Evolutionary conservation across 306 rosid species (phyloP).

Genomic region (Sophora flavescens): DNA sequence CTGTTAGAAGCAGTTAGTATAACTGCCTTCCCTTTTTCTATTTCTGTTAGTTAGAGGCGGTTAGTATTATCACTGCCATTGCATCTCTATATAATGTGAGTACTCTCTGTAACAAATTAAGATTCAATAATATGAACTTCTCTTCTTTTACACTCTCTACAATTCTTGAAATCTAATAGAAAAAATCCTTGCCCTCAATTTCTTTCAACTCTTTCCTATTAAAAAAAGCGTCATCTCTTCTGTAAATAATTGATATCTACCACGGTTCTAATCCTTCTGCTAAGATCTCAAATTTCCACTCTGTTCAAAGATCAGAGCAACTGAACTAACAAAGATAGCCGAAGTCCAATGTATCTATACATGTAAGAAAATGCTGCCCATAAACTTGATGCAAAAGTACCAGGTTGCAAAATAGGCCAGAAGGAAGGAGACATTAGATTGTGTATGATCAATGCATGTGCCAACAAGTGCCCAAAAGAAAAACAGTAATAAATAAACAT

Average conservation of each 20-base stretch:
- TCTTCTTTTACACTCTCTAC: too few relatives aligned
- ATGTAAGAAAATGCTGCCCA: slow-evolving; percentile 19
- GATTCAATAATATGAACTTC: too few relatives aligned
- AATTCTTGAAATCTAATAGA: too few relatives aligned
- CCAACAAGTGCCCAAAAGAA: background rate
- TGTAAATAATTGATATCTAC: slow-evolving; percentile 21
- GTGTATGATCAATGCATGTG: background rate
- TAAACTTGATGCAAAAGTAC: slow-evolving; percentile 6
- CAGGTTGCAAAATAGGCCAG: background rate
- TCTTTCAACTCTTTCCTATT: background rate
- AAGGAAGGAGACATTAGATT: slow-evolving; percentile 12
- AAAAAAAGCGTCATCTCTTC: background rate
- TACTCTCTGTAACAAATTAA: too few relatives aligned
- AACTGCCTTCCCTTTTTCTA: too few relatives aligned
- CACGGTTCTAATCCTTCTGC: slow-evolving; percentile 3
- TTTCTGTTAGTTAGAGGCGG: too few relatives aligned
- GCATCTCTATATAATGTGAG: too few relatives aligned
- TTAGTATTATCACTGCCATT: too few relatives aligned
- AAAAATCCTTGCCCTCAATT: background rate
- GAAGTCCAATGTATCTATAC: background rate
- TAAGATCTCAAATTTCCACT: slow-evolving; percentile 17
- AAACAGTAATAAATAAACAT: slow-evolving; percentile 1
- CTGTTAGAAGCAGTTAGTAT: too few relatives aligned
- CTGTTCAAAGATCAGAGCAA: slow-evolving; percentile 9
- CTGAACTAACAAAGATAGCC: slow-evolving; percentile 23